Evolutionary conservation across 2,329 filamentous ascomycete genomes (phyloP).

Genomic region (Pseudogymnoascus sp.): DNA sequence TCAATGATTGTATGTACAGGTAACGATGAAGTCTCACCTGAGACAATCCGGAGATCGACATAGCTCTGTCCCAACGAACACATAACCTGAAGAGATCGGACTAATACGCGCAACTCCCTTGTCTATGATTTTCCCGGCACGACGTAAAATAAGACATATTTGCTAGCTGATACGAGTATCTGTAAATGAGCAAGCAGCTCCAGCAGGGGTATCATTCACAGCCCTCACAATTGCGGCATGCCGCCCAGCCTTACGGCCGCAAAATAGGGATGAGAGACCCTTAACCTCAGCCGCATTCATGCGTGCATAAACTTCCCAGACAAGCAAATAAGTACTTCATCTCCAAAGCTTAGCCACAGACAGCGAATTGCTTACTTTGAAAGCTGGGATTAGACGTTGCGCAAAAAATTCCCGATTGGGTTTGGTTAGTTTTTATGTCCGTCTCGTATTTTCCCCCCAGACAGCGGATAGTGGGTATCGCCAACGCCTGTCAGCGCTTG

Average conservation of each 20-base stretch:
- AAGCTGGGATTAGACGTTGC: no score
- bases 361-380: no score
- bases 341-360: no score
- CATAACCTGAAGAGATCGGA: not conserved
- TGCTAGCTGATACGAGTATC: not conserved
- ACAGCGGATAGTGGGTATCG: not conserved
- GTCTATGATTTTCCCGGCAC: not conserved
- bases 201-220: not conserved
- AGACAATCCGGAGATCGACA: not conserved
- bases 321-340: not conserved
- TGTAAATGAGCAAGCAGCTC: not conserved
- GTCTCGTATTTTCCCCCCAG: no score
- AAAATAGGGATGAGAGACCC: not conserved
- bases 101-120: not conserved
- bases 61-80: not conserved
- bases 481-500: not conserved
- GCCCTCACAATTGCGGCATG: not conserved
- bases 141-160: not conserved
- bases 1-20: not conserved
- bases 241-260: not conserved
- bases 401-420: not conserved
- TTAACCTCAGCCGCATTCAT: not conserved
- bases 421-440: not conserved
- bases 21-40: not conserved
- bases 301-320: not conserved